Base-by-base conservation (phyloP, 768 basidiomycete genomes). In the Boletus tylopilopsis region DNA sequence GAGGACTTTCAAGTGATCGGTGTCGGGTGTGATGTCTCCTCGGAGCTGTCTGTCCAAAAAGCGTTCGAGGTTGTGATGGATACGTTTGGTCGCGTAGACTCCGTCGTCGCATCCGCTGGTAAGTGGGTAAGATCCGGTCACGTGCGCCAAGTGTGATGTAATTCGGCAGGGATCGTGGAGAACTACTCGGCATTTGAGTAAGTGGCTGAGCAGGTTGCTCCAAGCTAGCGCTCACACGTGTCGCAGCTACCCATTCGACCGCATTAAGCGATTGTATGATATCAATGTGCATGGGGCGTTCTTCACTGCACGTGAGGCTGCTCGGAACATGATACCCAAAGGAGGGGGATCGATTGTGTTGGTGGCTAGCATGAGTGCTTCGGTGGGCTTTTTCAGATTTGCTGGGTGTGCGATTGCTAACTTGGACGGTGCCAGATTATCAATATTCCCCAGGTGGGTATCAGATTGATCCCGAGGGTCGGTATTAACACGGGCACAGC, bases 251-350 rank as follows among this genome's bases (percentile, higher is more conserved):
- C 94, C 94, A 3, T 80, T 84, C 45, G 87, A 92, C 54, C 85
- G 87, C 44, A 82, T 92, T 60, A 85, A 85, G 66, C 80, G 82
- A 47, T 73, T 98, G 47, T 90, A 87, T 64, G 91, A 93, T 61
- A 82, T 97, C 74, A 97, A 97, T 62, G 89, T 97, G 36, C 90
- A 96, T 65, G 94, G 94, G 47, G 82, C 84, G 13, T 94, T 90
- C 73, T 95, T 87, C 72, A 95, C 93, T n/a, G 95, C 95, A 10
- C 85, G 95, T 23, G 94, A 97, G 69, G 94, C 90, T 2, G 94
- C 94, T 39, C 85, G 86, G 56, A 76, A 81, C 70, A 97, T 97
- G 95, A 87, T 94, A 53, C 81, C 85, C 9, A 75, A 78, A 44
- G 82, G 86, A 16, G 79, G 79, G 32, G 91, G 93, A 0, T 85